Evolutionary conservation across 1,284 basidiomycete species (phyloP).

Genomic region (Trametes hirsuta): DNA sequence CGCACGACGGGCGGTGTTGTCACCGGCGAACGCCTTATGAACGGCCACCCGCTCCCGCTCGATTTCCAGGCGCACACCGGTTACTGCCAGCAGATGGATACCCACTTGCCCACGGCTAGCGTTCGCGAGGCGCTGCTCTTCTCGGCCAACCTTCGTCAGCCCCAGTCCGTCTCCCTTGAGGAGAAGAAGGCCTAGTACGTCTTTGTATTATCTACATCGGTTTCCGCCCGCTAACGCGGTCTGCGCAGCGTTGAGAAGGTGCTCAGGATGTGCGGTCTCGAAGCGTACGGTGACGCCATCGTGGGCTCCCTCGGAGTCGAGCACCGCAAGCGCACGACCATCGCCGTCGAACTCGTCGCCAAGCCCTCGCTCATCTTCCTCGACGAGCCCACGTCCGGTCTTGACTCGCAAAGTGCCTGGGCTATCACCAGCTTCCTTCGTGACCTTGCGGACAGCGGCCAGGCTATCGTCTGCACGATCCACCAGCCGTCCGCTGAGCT

Average conservation of each 20-base stretch:
- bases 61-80: constrained; percentile 81
- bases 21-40: constrained; percentile 77
- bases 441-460: constrained; percentile 82
- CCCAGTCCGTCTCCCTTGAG: constrained; percentile 58
- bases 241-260: constrained; percentile 70
- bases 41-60: constrained; percentile 69
- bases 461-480: constrained; percentile 73
- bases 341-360: constrained; percentile 82
- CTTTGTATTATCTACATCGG: neutral
- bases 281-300: constrained; percentile 71
- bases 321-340: constrained; percentile 79
- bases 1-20: constrained; percentile 84
- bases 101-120: constrained; percentile 71
- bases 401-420: constrained; percentile 91
- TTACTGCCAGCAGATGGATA: constrained; percentile 84
- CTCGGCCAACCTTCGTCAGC: constrained; percentile 83
- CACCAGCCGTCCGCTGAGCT: constrained; percentile 77
- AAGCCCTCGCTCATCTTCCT: constrained; percentile 82
- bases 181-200: constrained; percentile 83
- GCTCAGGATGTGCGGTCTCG: constrained; percentile 79
- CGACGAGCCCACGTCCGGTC: constrained; percentile 83
- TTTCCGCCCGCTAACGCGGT: neutral
- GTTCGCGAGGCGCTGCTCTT: constrained; percentile 87
- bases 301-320: constrained; percentile 80
- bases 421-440: constrained; percentile 81